Evolutionary conservation across 2,329 filamentous ascomycete genomes (phyloP), one percentile per base, ranked within the genome.

Genomic region (Cytospora piceicola): DNA sequence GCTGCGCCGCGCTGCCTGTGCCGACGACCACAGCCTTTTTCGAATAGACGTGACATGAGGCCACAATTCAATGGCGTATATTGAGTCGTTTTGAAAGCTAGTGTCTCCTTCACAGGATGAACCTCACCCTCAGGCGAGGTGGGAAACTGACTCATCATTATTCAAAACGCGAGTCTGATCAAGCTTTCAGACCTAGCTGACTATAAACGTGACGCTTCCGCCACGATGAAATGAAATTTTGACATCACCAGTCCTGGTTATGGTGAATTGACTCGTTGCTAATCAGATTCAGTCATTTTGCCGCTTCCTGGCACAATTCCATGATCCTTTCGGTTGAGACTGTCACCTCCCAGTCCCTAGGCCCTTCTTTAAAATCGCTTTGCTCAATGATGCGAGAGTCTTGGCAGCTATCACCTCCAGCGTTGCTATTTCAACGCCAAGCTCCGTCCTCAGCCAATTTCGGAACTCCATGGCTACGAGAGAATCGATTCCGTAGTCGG

Each of bases 381-480:
- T 32, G 30, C 30, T 32, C 30, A 32, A 32, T 32, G 30, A 32
- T 32, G 30, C 30, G 30, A 32, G 30, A 32, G 30, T 32, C 30
- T 32, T 32, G 30, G 30, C 30, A 32, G 30, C 30, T 32, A 32
- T 32, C 30, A 61, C 34, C 8, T 61, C 59, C 24, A 61, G 34
- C n/a, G 59, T 61, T 4, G 59, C 36, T 22, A 61, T 12, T 32
- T 55, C 34, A 4, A 32, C 59, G 9, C 52, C 27, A 8, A 61
- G 32, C 24, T 36, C 29, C 6, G 11, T 51, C 32, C 53, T 49
- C n/a, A 42, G 14, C 63, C 63, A 65, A 9, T 60, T 59, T 29
- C 57, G 24, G n/a, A 65, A 61, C n/a, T 65, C 63, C 46, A 65
- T 49, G 14, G 63, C 63, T 4, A 39, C 63, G 32, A 65, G 57